A percentile compares a stretch with the other conserved stretches of the same genome.
phyloP scores from a whole-genome alignment of 2,329 filamentous ascomycete species.

The Aspergillus quadricinctus region DNA sequence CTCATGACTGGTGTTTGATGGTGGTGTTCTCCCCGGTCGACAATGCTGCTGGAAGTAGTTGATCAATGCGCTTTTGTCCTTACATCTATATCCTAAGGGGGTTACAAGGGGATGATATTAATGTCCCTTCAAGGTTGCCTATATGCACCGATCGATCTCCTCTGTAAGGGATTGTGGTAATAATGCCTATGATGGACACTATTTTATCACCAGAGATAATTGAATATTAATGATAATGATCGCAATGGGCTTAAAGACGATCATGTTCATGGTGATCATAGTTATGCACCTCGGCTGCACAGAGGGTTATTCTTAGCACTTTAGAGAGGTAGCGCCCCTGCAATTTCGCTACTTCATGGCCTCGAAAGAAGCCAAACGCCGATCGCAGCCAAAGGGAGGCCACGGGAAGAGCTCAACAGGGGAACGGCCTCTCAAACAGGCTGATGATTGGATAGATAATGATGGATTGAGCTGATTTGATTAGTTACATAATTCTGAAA shows the following conservation, averaged over 20 bases:
- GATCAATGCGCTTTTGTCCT: background rate
- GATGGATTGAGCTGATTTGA: background rate
- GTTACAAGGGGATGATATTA: background rate
- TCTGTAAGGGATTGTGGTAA: background rate
- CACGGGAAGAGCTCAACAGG: slow-evolving; percentile 3
- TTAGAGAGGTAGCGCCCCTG: background rate
- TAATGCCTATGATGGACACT: background rate
- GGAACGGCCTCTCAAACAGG: background rate
- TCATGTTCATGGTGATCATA: background rate
- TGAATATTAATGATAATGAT: background rate
- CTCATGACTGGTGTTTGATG: background rate
- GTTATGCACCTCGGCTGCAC: background rate
- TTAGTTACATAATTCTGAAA: background rate
- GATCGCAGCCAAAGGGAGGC: slow-evolving; percentile 1
- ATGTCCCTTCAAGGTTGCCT: background rate
- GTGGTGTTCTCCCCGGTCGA: background rate
- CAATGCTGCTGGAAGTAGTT: background rate
- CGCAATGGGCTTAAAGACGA: background rate
- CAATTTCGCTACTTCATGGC: background rate
- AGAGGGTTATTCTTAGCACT: background rate
- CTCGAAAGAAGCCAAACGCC: slow-evolving; percentile 4
- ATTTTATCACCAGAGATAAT: background rate
- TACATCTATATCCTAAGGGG: background rate
- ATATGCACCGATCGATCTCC: background rate
- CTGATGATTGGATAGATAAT: background rate